These are phyloP conservation scores for Groenewaldozyma auringiensis DNA, from an alignment of 1,139 yeast species.

Conservation along the genomic window DNA sequence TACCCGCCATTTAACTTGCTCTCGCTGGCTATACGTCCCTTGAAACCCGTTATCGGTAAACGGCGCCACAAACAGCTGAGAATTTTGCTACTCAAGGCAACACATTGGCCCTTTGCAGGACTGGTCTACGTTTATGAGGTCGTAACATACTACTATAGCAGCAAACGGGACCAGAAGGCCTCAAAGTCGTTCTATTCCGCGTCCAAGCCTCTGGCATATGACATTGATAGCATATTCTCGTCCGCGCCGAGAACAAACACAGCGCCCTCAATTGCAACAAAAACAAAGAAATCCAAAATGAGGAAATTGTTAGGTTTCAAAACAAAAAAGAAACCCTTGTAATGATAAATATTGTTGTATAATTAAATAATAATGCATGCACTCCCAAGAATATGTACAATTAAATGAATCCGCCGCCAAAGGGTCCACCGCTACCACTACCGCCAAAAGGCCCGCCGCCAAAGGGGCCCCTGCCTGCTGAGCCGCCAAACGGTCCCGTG, in stretches of 20 bases:
- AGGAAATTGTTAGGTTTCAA: background rate
- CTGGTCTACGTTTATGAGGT: conserved; percentile 23
- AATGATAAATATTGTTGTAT: background rate
- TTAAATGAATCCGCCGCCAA: background rate
- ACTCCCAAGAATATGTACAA: no score
- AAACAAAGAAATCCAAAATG: background rate
- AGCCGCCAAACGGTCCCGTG: conserved; percentile 16
- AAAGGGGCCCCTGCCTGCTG: background rate
- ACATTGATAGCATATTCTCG: background rate
- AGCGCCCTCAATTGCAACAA: background rate
- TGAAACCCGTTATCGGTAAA: conserved; percentile 22
- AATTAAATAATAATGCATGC: no score
- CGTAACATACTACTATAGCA: background rate
- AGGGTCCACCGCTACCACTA: background rate
- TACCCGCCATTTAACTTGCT: conserved; percentile 31
- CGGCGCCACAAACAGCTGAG: conserved; percentile 23
- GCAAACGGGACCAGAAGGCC: background rate
- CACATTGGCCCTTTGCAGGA: conserved; percentile 29
- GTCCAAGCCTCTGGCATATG: background rate
- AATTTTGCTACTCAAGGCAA: conserved; percentile 22
- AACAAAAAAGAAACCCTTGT: background rate
- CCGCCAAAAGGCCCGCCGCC: conserved; percentile 1
- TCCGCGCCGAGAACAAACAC: background rate
- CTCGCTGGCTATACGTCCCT: conserved; percentile 25
- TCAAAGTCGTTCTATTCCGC: background rate